Conservation (phyloP, 1,139 yeast genomes). For the Candida gigantensis region DNA sequence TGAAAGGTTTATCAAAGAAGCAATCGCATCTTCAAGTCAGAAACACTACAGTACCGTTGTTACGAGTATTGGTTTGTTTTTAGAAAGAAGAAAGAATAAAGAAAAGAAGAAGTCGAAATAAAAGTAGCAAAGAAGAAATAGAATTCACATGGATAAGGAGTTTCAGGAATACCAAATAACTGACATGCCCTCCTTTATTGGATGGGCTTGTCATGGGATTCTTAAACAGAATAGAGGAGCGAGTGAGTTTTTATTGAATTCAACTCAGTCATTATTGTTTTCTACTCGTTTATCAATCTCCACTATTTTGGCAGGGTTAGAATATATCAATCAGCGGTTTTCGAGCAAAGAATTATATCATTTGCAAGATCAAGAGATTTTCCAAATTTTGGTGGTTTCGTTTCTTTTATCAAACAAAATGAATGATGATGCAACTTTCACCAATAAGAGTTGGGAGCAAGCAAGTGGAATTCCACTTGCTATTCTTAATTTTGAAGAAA, state of each 20-base stretch:
- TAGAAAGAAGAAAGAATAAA: too few species aligned
- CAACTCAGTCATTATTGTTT: slow-evolving; percentile 50
- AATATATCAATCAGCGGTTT: slow-evolving; percentile 61
- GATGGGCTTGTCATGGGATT: slow-evolving; percentile 1
- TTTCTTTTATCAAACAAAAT: slow-evolving; percentile 88
- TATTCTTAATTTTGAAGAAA: slow-evolving; percentile 67
- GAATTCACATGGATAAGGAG: not conserved
- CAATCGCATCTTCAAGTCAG: too few species aligned
- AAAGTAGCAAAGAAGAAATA: too few species aligned
- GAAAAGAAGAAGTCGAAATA: too few species aligned
- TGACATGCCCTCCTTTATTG: slow-evolving; percentile 2
- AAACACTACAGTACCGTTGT: too few species aligned
- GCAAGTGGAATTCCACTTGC: slow-evolving; percentile 78
- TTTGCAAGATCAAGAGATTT: slow-evolving; percentile 47
- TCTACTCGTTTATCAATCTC: slow-evolving; percentile 90
- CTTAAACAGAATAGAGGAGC: not conserved
- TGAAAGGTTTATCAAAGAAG: too few species aligned
- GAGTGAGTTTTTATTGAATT: not conserved
- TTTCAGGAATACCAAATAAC: not conserved
- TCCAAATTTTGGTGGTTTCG: slow-evolving; percentile 65
- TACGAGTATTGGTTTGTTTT: too few species aligned
- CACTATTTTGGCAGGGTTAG: slow-evolving; percentile 76
- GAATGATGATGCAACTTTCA: slow-evolving; percentile 94
- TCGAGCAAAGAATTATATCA: slow-evolving; percentile 25
- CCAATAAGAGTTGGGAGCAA: slow-evolving; percentile 92